phyloP scores from a whole-genome alignment of 371 early-diverging fungal species.

The Chytridiales sp. region DNA sequence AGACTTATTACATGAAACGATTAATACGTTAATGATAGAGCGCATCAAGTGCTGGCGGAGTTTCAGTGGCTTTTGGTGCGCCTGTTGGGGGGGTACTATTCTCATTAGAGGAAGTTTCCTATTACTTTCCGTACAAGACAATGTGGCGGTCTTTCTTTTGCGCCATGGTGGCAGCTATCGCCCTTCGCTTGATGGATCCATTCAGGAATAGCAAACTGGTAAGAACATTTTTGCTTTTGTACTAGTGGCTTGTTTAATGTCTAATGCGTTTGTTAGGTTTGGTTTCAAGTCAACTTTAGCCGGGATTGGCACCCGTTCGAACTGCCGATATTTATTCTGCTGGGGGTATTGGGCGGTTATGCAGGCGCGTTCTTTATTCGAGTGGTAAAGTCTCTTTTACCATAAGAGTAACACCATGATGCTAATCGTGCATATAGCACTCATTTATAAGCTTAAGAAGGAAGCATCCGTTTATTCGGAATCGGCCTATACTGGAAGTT shows the following conservation, averaged over 20 bases:
- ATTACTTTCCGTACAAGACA: constrained; percentile 90
- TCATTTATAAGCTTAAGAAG: no score
- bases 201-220: constrained; percentile 93
- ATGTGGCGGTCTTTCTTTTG: constrained; percentile 94
- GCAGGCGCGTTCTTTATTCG: constrained; percentile 85
- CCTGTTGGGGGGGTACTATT: constrained; percentile 96
- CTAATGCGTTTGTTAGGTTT: constrained; percentile 41
- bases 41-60: constrained; percentile 92
- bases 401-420: no score
- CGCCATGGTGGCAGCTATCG: constrained; percentile 89
- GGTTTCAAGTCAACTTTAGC: constrained; percentile 92
- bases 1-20: background rate
- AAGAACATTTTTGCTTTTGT: background rate
- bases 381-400: constrained; percentile 26
- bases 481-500: constrained; percentile 72
- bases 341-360: constrained; percentile 91
- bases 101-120: constrained; percentile 93
- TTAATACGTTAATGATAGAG: constrained; percentile 13
- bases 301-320: constrained; percentile 92
- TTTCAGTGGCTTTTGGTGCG: constrained; percentile 93
- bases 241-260: background rate
- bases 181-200: constrained; percentile 76
- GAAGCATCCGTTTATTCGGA: no score
- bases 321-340: constrained; percentile 74
- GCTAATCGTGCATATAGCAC: no score